Conservation (phyloP, 345 rosid genomes). For the Melaleuca quinquenervia region DNA sequence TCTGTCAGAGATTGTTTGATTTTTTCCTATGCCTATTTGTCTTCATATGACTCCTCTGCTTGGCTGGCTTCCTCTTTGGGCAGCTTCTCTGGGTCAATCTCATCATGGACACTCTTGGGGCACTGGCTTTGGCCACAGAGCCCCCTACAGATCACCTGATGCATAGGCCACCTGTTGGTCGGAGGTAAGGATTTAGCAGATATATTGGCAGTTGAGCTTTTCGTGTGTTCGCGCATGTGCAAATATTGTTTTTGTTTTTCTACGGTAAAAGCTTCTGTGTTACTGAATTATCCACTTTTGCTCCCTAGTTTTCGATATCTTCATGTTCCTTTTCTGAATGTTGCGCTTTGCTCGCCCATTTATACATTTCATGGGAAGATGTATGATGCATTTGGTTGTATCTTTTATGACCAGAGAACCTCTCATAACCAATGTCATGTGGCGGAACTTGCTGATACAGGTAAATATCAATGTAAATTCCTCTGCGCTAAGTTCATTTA, state of each 20-base stretch:
- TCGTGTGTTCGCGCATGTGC: background rate
- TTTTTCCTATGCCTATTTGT: background rate
- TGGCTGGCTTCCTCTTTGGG: background rate
- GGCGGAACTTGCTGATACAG: slow-evolving; percentile 92
- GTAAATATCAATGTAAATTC: slow-evolving; percentile 16
- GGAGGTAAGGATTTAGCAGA: slow-evolving; percentile 36
- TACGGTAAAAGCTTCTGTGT: background rate
- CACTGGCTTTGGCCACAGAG: slow-evolving; percentile 97
- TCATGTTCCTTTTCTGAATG: background rate
- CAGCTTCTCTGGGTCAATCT: slow-evolving; percentile 98
- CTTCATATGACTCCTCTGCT: background rate
- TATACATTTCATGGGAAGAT: background rate
- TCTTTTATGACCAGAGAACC: slow-evolving; percentile 54
- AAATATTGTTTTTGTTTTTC: background rate
- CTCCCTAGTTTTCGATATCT: background rate
- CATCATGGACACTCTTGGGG: slow-evolving; percentile 98
- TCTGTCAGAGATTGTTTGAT: background rate
- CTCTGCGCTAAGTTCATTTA: background rate
- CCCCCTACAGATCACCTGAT: slow-evolving; percentile 94
- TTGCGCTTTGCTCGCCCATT: background rate
- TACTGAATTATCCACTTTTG: background rate
- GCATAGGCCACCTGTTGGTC: slow-evolving; percentile 84
- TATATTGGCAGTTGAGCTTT: background rate
- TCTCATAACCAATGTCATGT: slow-evolving; percentile 92
- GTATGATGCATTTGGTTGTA: background rate